Conservation (phyloP, 1,284 basidiomycete species). For the Bondarzewia mesenterica region DNA sequence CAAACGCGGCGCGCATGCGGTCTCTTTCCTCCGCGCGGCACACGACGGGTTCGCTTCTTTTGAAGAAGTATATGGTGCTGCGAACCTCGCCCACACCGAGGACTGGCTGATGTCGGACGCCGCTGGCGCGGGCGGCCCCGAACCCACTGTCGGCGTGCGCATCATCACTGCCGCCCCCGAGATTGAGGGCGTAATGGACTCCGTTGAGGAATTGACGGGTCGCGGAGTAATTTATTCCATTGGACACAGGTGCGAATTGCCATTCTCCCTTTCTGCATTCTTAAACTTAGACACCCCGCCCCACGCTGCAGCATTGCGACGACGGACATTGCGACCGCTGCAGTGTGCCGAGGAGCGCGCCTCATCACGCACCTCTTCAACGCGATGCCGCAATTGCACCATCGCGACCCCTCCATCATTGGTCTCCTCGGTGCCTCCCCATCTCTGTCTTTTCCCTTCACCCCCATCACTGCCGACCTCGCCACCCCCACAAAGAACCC, state of each 20-base stretch:
- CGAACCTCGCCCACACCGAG: conserved; percentile 52
- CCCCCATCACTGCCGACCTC: conserved; percentile 17
- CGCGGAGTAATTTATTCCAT: conserved; percentile 76
- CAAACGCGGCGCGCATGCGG: conserved; percentile 77
- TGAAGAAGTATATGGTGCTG: conserved; percentile 65
- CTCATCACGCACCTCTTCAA: conserved; percentile 92
- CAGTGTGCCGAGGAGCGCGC: conserved; percentile 63
- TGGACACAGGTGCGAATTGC: conserved; percentile 65
- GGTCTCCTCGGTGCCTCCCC: conserved; percentile 79
- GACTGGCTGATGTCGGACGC: conserved; percentile 53
- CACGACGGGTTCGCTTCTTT: conserved; percentile 53
- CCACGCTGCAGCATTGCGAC: conserved; percentile 44
- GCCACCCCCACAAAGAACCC: conserved; percentile 14
- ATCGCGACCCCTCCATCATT: conserved; percentile 80
- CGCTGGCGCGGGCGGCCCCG: too few relatives aligned
- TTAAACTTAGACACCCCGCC: neutral
- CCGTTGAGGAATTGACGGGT: conserved; percentile 51
- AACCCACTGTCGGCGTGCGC: conserved; percentile 53
- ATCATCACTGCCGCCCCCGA: conserved; percentile 87
- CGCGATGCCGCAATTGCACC: conserved; percentile 83
- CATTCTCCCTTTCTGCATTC: neutral
- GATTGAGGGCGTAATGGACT: conserved; percentile 70
- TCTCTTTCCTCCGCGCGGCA: conserved; percentile 60
- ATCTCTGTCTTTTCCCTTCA: conserved; percentile 35
- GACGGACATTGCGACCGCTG: conserved; percentile 59